These are phyloP conservation scores for Ascochyta rabiei DNA, from an alignment of 2,329 filamentous ascomycete species.

Conservation along the genomic window DNA sequence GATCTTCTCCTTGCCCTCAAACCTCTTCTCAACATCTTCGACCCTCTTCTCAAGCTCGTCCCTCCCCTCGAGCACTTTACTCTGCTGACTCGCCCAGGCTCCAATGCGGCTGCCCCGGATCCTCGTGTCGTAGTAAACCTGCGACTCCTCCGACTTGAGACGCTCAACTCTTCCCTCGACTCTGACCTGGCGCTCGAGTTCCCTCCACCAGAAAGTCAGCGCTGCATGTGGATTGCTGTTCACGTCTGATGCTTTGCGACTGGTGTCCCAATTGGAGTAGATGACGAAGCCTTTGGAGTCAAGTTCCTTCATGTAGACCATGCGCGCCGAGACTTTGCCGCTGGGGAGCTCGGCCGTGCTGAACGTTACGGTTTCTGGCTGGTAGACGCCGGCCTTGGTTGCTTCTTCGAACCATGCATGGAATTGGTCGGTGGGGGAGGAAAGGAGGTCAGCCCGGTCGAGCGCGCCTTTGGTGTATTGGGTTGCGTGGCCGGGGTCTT, in stretches of 20 bases:
- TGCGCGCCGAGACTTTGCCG: constrained; percentile 81
- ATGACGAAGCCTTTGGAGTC: constrained; percentile 84
- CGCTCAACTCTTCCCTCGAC: constrained; percentile 80
- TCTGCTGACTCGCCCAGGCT: constrained; percentile 93
- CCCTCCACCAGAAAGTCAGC: constrained; percentile 89
- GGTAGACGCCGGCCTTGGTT: constrained; percentile 64
- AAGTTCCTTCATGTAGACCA: constrained; percentile 95
- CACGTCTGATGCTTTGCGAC: constrained; percentile 70
- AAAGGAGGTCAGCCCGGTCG: constrained; percentile 63
- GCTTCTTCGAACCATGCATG: constrained; percentile 85
- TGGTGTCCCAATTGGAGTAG: constrained; percentile 90
- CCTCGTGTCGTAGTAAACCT: constrained; percentile 67
- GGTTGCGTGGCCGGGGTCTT: constrained; percentile 67
- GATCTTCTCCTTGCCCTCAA: constrained; percentile 77
- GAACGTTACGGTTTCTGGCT: constrained; percentile 88
- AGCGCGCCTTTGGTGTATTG: constrained; percentile 77
- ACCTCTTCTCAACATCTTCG: constrained; percentile 74
- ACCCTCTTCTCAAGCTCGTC: constrained; percentile 79
- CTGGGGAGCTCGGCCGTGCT: constrained; percentile 84
- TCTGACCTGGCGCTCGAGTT: constrained; percentile 85
- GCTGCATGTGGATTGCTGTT: constrained; percentile 76
- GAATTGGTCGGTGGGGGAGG: constrained; percentile 81
- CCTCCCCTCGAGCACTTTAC: constrained; percentile 72
- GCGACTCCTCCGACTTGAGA: constrained; percentile 72
- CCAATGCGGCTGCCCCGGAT: constrained; percentile 84